These are phyloP conservation scores for Rhodofomes roseus DNA, from an alignment of 1,284 basidiomycete genomes.

Conservation along the genomic window DNA sequence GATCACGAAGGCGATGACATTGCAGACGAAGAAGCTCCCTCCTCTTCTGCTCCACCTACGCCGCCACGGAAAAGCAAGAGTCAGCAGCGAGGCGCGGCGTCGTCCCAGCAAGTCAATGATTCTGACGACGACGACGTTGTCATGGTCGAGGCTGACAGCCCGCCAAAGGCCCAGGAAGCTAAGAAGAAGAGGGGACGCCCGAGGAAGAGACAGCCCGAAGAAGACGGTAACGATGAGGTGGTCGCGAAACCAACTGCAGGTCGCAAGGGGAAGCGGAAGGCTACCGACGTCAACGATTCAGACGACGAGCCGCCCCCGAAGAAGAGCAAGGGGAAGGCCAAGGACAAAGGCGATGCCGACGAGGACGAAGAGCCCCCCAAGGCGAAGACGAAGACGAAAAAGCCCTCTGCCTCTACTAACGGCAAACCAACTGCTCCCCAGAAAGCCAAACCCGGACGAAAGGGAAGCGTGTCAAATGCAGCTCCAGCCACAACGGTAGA, in stretches of 20 bases:
- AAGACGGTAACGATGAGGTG: slow-evolving; percentile 17
- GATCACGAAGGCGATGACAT: not conserved
- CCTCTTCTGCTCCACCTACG: not conserved
- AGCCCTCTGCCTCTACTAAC: not conserved
- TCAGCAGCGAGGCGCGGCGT: slow-evolving; percentile 1
- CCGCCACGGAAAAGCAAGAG: not conserved
- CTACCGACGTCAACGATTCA: slow-evolving; percentile 11
- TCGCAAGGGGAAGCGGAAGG: slow-evolving; percentile 30
- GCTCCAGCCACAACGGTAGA: not conserved
- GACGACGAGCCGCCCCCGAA: slow-evolving; percentile 5
- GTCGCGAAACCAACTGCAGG: slow-evolving; percentile 16
- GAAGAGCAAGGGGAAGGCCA: slow-evolving; percentile 1
- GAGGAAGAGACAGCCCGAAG: slow-evolving; percentile 4
- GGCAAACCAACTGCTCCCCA: not conserved
- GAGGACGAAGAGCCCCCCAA: not conserved
- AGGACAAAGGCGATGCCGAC: slow-evolving; percentile 4
- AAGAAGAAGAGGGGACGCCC: not conserved
- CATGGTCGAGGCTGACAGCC: slow-evolving; percentile 5
- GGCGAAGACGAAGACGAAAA: slow-evolving; percentile 18
- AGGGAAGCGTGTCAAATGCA: not conserved
- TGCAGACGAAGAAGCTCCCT: not conserved
- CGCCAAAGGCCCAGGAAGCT: slow-evolving; percentile 1
- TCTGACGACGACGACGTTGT: slow-evolving; percentile 12
- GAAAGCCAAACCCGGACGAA: not conserved
- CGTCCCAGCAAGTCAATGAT: not conserved